phyloP scores from a whole-genome alignment of 176 grass and related monocot species.

The Oryza coarctata region DNA sequence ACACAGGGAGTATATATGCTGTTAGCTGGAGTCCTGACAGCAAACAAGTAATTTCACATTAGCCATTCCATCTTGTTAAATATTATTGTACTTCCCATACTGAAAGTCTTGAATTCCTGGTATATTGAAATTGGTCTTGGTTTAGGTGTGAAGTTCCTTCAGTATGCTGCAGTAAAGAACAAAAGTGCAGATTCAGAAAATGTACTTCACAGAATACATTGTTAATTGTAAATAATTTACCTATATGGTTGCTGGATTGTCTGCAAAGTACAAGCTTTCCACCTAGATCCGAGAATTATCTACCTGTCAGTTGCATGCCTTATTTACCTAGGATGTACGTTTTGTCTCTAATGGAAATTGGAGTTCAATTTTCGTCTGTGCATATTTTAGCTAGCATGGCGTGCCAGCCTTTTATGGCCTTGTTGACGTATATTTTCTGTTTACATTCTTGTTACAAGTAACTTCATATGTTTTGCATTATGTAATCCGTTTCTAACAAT shows the following conservation, averaged over 20 bases:
- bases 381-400: neutral
- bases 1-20: conserved; percentile 96
- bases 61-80: conserved; percentile 33
- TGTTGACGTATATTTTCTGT: conserved; percentile 6
- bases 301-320: neutral
- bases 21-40: conserved; percentile 96
- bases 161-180: conserved; percentile 2
- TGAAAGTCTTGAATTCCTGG: neutral
- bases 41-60: conserved; percentile 72
- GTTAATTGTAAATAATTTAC: conserved; percentile 19
- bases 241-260: neutral
- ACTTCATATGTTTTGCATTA: conserved; percentile 12
- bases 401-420: neutral
- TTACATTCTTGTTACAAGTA: conserved; percentile 5
- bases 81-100: neutral
- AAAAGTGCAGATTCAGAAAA: neutral
- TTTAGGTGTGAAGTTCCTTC: conserved; percentile 8
- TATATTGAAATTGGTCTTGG: neutral
- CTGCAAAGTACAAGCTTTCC: neutral
- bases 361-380: neutral
- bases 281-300: conserved; percentile 4
- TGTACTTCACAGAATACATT: neutral
- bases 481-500: conserved; percentile 27
- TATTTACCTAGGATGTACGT: too few species aligned
- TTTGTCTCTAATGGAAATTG: neutral